Evolutionary conservation across 2,329 filamentous ascomycete species (phyloP).

Genomic region (Pseudogymnoascus sp.): DNA sequence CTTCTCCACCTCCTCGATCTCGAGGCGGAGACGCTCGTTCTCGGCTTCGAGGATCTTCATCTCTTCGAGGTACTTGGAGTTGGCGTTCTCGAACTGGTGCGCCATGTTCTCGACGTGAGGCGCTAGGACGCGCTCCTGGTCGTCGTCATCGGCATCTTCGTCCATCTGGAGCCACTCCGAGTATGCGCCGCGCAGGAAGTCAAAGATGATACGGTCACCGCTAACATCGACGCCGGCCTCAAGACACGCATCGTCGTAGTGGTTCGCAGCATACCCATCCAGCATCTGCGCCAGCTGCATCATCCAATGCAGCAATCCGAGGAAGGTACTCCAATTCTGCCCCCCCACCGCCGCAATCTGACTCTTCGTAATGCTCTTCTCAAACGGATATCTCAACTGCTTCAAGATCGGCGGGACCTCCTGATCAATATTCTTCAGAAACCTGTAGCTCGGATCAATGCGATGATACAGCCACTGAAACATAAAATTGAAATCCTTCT

Average conservation of each 20-base stretch:
- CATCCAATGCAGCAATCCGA: conserved; percentile 95
- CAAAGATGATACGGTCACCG: conserved; percentile 87
- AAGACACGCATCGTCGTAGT: conserved; percentile 82
- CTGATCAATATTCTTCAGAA: conserved; percentile 89
- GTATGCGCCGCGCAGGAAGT: conserved; percentile 84
- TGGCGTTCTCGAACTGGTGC: conserved; percentile 72
- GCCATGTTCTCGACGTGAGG: conserved; percentile 88
- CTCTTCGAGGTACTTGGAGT: conserved; percentile 76
- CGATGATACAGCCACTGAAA: conserved; percentile 97
- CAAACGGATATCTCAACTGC: conserved; percentile 88
- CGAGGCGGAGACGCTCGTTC: conserved; percentile 67
- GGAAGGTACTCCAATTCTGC: conserved; percentile 92
- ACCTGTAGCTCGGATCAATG: conserved; percentile 87
- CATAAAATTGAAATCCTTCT: conserved; percentile 97
- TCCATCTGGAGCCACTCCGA: conserved; percentile 90
- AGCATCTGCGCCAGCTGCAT: conserved; percentile 96
- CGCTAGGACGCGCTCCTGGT: conserved; percentile 65
- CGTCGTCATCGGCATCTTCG: conserved; percentile 79
- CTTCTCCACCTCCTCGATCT: conserved; percentile 85
- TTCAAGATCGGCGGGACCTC: conserved; percentile 90
- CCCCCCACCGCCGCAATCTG: conserved; percentile 91
- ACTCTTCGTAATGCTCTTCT: conserved; percentile 92
- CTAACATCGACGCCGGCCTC: conserved; percentile 82
- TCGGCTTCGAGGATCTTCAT: conserved; percentile 80
- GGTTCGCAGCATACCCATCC: conserved; percentile 67